phyloP scores from a whole-genome alignment of 768 basidiomycete species.

The Kwoniella dendrophila region DNA sequence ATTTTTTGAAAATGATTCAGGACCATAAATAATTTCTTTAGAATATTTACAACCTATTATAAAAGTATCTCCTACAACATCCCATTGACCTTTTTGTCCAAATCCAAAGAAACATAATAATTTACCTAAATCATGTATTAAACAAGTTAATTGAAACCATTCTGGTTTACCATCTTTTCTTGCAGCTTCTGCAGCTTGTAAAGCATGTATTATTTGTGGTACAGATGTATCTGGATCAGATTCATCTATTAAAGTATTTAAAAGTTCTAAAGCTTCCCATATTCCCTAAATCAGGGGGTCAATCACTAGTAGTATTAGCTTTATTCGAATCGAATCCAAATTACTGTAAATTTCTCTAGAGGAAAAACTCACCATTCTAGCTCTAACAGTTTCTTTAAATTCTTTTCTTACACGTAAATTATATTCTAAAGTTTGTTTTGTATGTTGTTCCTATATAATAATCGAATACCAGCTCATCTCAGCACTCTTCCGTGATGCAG shows the following conservation, averaged over 20 bases:
- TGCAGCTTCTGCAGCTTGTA: constrained; percentile 63
- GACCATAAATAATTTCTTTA: constrained; percentile 59
- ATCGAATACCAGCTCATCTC: too few species aligned
- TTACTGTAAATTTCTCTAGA: too few species aligned
- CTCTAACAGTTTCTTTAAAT: constrained; percentile 69
- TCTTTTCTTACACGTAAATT: constrained; percentile 73
- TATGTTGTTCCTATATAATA: constrained; percentile 55
- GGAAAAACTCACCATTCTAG: constrained; percentile 63
- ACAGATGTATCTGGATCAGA: constrained; percentile 71
- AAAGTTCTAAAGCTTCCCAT: constrained; percentile 59
- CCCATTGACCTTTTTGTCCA: constrained; percentile 74
- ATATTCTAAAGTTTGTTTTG: constrained; percentile 80
- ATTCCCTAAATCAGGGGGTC: too few species aligned
- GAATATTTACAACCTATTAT: constrained; percentile 85
- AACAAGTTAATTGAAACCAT: constrained; percentile 68
- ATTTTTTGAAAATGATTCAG: constrained; percentile 53
- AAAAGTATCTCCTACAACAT: constrained; percentile 84
- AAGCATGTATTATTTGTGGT: constrained; percentile 83
- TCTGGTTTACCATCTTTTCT: constrained; percentile 56
- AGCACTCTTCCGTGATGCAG: too few species aligned
- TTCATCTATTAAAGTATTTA: constrained; percentile 83
- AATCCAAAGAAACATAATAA: constrained; percentile 76
- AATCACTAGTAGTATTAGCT: neutral
- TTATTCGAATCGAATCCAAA: too few species aligned
- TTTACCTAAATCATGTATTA: constrained; percentile 88